phyloP scores from a whole-genome alignment of 169 alveolate species.

The Babesia gibsoni region DNA sequence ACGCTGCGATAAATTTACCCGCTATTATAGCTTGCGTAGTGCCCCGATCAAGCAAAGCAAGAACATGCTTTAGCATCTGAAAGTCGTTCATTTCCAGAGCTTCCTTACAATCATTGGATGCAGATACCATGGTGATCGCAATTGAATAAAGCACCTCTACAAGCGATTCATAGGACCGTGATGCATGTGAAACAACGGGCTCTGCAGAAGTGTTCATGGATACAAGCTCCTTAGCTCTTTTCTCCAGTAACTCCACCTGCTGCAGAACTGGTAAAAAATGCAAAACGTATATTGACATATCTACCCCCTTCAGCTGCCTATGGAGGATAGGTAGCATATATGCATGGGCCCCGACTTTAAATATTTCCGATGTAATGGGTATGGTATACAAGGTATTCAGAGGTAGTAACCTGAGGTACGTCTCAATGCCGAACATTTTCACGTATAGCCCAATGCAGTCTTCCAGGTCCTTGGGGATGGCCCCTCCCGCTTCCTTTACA shows the following conservation, averaged over 20 bases:
- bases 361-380: slow-evolving; percentile 53
- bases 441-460: slow-evolving; percentile 51
- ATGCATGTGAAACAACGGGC: neutral
- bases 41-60: slow-evolving; percentile 34
- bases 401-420: slow-evolving; percentile 46
- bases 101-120: slow-evolving; percentile 9
- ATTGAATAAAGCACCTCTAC: slow-evolving; percentile 9
- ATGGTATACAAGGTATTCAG: slow-evolving; percentile 24
- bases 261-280: slow-evolving; percentile 39
- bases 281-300: slow-evolving; percentile 10
- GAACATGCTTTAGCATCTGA: slow-evolving; percentile 35
- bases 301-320: slow-evolving; percentile 46
- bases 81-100: slow-evolving; percentile 35
- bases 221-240: slow-evolving; percentile 3
- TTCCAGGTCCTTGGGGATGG: slow-evolving; percentile 51
- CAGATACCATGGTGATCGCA: slow-evolving; percentile 19
- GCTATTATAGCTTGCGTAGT: slow-evolving; percentile 4
- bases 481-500: slow-evolving; percentile 45
- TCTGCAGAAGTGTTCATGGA: slow-evolving; percentile 2
- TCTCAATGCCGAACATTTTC: slow-evolving; percentile 48
- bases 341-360: slow-evolving; percentile 12
- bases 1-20: slow-evolving; percentile 26
- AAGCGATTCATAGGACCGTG: slow-evolving; percentile 34
- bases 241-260: slow-evolving; percentile 10
- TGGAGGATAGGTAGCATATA: slow-evolving; percentile 60